A percentile compares a stretch with the other conserved stretches of the same genome.
Conservation (phyloP, 352 stramenopile genomes). For the Phytophthora ohioensis region DNA sequence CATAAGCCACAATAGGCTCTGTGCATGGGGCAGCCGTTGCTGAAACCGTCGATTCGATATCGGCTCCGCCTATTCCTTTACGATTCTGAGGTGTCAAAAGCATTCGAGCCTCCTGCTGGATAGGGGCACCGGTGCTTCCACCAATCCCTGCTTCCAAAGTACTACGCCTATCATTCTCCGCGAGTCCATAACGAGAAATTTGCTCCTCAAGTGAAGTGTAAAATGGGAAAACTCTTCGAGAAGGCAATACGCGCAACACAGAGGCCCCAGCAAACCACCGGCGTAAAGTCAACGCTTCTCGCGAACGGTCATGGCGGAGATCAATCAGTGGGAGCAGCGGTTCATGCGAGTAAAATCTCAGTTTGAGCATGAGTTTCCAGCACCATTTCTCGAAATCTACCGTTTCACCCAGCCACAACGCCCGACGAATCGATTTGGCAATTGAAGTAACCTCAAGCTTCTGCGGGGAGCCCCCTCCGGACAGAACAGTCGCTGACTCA, state of each 20-base stretch:
- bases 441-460: slow-evolving; percentile 66
- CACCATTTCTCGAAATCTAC: slow-evolving; percentile 89
- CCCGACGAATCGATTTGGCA: slow-evolving; percentile 78
- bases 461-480: slow-evolving; percentile 56
- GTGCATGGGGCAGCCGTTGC: slow-evolving; percentile 64
- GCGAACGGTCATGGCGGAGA: slow-evolving; percentile 75
- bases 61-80: slow-evolving; percentile 21
- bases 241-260: slow-evolving; percentile 39
- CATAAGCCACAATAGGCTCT: slow-evolving; percentile 87
- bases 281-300: slow-evolving; percentile 76
- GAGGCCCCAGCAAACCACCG: slow-evolving; percentile 72
- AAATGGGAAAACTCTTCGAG: slow-evolving; percentile 61
- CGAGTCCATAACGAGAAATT: slow-evolving; percentile 31
- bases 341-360: slow-evolving; percentile 85
- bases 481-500: slow-evolving; percentile 49
- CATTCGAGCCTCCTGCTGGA: slow-evolving; percentile 42
- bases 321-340: slow-evolving; percentile 78
- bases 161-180: slow-evolving; percentile 3
- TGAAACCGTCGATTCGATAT: slow-evolving; percentile 38
- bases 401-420: slow-evolving; percentile 66
- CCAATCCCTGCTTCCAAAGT: slow-evolving; percentile 8
- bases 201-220: slow-evolving; percentile 60
- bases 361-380: slow-evolving; percentile 86
- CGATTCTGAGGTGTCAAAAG: slow-evolving; percentile 40
- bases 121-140: slow-evolving; percentile 48